phyloP scores from a whole-genome alignment of 345 rosid genomes.

The Hirschfeldia incana region DNA sequence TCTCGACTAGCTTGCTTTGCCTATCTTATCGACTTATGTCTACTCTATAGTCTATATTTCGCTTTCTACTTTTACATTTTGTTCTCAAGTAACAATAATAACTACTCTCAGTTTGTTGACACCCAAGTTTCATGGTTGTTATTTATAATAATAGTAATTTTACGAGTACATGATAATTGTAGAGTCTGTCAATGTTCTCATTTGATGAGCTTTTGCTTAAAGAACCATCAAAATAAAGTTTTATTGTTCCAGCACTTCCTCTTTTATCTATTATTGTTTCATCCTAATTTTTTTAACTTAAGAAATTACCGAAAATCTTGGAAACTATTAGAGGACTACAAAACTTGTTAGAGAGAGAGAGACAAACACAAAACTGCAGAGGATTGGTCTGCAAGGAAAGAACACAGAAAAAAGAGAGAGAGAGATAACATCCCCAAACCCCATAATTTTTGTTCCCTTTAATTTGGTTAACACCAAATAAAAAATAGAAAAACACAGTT shows the following conservation, averaged over 20 bases:
- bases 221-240: not conserved
- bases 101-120: not conserved
- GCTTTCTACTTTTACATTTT: not conserved
- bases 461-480: conserved; percentile 25
- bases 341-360: conserved; percentile 21
- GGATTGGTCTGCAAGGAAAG: conserved; percentile 14
- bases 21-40: not conserved
- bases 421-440: conserved; percentile 10
- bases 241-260: not conserved
- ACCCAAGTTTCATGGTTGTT: not conserved
- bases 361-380: conserved; percentile 22
- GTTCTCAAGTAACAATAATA: not conserved
- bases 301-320: conserved; percentile 19
- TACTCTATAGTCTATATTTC: not conserved
- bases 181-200: not conserved
- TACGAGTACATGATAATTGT: not conserved
- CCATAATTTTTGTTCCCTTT: conserved; percentile 7
- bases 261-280: not conserved
- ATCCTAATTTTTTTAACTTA: conserved; percentile 8
- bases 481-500: not conserved
- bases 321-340: conserved; percentile 36
- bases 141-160: not conserved
- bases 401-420: not conserved
- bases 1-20: not conserved
- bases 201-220: not conserved